Conservation (phyloP, 2,329 filamentous ascomycete genomes). For the Penicillium sp. region DNA sequence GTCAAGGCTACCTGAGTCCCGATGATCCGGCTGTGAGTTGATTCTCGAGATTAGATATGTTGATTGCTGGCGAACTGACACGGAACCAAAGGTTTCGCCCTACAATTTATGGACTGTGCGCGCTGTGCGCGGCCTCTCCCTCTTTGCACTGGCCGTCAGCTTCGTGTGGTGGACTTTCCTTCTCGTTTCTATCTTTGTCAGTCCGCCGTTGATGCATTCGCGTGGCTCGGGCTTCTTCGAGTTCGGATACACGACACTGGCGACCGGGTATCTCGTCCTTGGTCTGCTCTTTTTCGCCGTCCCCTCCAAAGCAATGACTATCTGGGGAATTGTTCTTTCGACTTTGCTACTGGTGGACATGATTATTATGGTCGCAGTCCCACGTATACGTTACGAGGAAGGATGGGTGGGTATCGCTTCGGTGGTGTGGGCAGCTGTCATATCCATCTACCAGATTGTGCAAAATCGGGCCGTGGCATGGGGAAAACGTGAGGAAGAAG, state of each 20-base stretch:
- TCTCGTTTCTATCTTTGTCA: slow-evolving; percentile 87
- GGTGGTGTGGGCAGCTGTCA: slow-evolving; percentile 76
- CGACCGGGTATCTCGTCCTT: slow-evolving; percentile 71
- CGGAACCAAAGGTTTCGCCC: slow-evolving; percentile 61
- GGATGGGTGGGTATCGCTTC: slow-evolving; percentile 87
- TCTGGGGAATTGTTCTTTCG: slow-evolving; percentile 68
- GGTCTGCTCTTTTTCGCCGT: slow-evolving; percentile 82
- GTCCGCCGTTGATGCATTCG: slow-evolving; percentile 78
- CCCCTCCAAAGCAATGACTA: slow-evolving; percentile 74
- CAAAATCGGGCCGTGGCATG: slow-evolving; percentile 82
- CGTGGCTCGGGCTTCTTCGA: slow-evolving; percentile 91
- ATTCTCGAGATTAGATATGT: not conserved
- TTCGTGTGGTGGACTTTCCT: slow-evolving; percentile 92
- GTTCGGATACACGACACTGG: slow-evolving; percentile 77
- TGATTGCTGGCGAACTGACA: not conserved
- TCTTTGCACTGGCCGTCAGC: slow-evolving; percentile 70
- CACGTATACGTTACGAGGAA: slow-evolving; percentile 75
- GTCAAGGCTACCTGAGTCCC: slow-evolving; percentile 17
- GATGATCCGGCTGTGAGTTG: slow-evolving; percentile 23
- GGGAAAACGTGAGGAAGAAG: slow-evolving; percentile 91
- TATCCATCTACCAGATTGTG: slow-evolving; percentile 73
- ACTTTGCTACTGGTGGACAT: slow-evolving; percentile 69
- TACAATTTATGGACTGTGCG: slow-evolving; percentile 95
- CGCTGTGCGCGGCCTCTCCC: slow-evolving; percentile 71
- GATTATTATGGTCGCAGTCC: slow-evolving; percentile 74